Percentiles rank a stretch among this genome's conserved stretches.
Conservation (phyloP, 1,284 basidiomycete genomes). For the Rhodotorula sp. region DNA sequence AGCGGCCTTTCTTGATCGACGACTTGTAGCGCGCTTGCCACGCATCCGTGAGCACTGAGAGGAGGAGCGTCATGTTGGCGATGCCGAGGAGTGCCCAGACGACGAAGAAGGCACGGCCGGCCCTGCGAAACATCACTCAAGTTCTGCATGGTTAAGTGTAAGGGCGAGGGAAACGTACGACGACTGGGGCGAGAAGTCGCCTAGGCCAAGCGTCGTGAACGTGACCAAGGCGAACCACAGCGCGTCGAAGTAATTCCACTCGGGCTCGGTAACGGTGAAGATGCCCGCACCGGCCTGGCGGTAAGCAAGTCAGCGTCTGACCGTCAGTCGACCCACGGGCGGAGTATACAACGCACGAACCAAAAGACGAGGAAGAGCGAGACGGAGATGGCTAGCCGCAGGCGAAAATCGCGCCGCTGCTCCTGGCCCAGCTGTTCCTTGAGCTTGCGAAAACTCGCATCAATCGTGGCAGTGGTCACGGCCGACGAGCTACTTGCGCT, state of each 20-base stretch:
- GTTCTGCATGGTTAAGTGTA: slow-evolving; percentile 15
- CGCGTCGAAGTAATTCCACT: slow-evolving; percentile 58
- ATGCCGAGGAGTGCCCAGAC: slow-evolving; percentile 78
- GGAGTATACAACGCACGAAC: slow-evolving; percentile 53
- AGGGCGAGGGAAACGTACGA: slow-evolving; percentile 45
- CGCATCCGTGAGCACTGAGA: slow-evolving; percentile 33
- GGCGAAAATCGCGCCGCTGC: slow-evolving; percentile 47
- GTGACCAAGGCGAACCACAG: slow-evolving; percentile 61
- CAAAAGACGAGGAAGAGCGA: slow-evolving; percentile 62
- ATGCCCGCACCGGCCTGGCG: slow-evolving; percentile 62
- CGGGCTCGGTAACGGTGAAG: slow-evolving; percentile 58
- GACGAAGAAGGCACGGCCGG: slow-evolving; percentile 74
- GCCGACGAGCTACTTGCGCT: not conserved
- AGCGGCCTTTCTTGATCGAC: slow-evolving; percentile 13
- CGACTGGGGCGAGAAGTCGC: slow-evolving; percentile 64
- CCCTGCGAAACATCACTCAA: slow-evolving; percentile 43
- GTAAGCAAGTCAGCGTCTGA: not conserved
- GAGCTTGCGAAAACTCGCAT: slow-evolving; percentile 47
- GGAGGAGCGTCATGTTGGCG: slow-evolving; percentile 60
- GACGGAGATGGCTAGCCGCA: slow-evolving; percentile 55
- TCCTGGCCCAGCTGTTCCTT: slow-evolving; percentile 49
- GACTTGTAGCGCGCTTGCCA: slow-evolving; percentile 35
- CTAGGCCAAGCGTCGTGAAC: slow-evolving; percentile 58
- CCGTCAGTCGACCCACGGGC: slow-evolving; percentile 50
- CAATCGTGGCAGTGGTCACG: slow-evolving; percentile 24